Evolutionary conservation across 192 early-diverging fungal genomes (phyloP).

Genomic region (Entomortierella lignicola): DNA sequence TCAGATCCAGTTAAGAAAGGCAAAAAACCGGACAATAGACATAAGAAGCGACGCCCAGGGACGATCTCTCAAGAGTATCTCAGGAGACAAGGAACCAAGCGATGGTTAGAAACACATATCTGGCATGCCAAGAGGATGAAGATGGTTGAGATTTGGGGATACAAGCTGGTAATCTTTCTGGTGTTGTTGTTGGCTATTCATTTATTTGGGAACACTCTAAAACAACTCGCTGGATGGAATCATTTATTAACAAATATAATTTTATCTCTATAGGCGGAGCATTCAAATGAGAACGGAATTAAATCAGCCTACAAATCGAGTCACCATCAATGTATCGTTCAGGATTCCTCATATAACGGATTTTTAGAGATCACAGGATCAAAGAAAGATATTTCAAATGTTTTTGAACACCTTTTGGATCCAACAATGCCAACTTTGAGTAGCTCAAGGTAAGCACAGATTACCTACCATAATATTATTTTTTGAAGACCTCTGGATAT

Average conservation of each 20-base stretch:
- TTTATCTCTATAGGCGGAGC: constrained; percentile 69
- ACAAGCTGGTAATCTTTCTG: constrained; percentile 65
- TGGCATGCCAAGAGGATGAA: constrained; percentile 99
- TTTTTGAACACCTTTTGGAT: constrained; percentile 71
- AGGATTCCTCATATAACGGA: constrained; percentile 87
- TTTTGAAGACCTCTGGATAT: too few species aligned
- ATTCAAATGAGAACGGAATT: constrained; percentile 88
- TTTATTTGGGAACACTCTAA: too few species aligned
- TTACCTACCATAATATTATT: too few species aligned
- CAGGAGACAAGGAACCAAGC: constrained; percentile 65
- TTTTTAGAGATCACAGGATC: constrained; percentile 79
- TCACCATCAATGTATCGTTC: constrained; percentile 78
- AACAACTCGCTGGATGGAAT: too few species aligned
- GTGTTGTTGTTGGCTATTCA: too few species aligned
- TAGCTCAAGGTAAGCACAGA: constrained; percentile 37
- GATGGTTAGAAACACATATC: constrained; percentile 97
- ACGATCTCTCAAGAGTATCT: constrained; percentile 62
- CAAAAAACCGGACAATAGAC: constrained; percentile 56
- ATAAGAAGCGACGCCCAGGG: constrained; percentile 55
- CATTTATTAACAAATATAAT: not conserved
- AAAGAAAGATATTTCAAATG: constrained; percentile 53
- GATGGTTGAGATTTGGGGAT: constrained; percentile 89
- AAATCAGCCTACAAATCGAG: constrained; percentile 81
- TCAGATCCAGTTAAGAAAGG: constrained; percentile 53
- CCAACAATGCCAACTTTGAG: constrained; percentile 64